phyloP scores from a whole-genome alignment of 495 filamentous ascomycete species.

The Cercophora sp. region DNA sequence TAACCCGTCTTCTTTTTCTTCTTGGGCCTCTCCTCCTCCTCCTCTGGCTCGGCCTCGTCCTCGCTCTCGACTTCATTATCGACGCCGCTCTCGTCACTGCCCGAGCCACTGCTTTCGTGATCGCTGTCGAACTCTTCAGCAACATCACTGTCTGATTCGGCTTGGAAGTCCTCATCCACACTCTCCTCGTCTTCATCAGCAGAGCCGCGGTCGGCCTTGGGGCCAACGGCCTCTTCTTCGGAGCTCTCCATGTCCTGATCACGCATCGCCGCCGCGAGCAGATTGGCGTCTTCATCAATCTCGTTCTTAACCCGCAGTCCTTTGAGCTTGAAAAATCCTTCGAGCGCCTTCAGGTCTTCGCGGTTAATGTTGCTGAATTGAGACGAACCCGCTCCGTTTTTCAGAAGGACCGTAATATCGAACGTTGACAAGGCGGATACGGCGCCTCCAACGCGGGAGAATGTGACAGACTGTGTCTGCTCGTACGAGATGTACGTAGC shows the following conservation, averaged over 20 bases:
- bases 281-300: conserved; percentile 59
- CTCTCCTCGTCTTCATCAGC: conserved; percentile 96
- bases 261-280: conserved; percentile 76
- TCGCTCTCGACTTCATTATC: conserved; percentile 46
- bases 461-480: conserved; percentile 80
- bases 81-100: conserved; percentile 52
- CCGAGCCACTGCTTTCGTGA: conserved; percentile 79
- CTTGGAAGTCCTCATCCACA: conserved; percentile 92
- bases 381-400: conserved; percentile 68
- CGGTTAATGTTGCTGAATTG: conserved; percentile 99
- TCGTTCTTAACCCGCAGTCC: conserved; percentile 95
- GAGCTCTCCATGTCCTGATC: conserved; percentile 71
- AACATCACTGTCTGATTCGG: conserved; percentile 86
- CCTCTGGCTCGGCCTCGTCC: conserved; percentile 29
- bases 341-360: conserved; percentile 92
- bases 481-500: conserved; percentile 95
- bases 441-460: conserved; percentile 92
- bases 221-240: conserved; percentile 78
- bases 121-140: conserved; percentile 93
- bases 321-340: conserved; percentile 94
- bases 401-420: conserved; percentile 88
- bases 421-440: conserved; percentile 93
- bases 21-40: conserved; percentile 32
- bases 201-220: conserved; percentile 73
- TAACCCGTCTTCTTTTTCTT: conserved; percentile 49